Evolutionary conservation across 148 eudicot genomes (phyloP).

Genomic region (Selenicereus undatus): DNA sequence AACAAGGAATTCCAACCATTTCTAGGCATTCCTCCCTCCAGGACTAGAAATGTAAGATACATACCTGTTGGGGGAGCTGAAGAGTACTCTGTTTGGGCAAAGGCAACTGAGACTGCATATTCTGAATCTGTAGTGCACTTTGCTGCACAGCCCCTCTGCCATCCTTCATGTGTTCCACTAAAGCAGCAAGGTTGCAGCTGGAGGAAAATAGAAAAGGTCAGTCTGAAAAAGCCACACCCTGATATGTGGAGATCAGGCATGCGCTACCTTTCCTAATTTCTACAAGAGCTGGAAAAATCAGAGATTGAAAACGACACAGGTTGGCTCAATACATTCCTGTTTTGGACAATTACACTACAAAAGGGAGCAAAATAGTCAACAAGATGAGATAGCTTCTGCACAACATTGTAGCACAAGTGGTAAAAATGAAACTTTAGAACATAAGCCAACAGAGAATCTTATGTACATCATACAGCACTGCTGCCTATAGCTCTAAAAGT

Average conservation of each 20-base stretch:
- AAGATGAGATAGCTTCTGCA: neutral
- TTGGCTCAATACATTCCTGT: too few species aligned
- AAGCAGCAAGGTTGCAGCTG: conserved; percentile 61
- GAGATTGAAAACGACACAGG: neutral
- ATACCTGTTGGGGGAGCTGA: conserved; percentile 77
- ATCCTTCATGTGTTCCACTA: conserved; percentile 73
- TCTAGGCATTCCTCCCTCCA: neutral
- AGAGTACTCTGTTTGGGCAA: conserved; percentile 54
- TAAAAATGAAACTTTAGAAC: neutral
- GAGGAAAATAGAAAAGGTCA: conserved; percentile 19
- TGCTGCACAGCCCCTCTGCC: conserved; percentile 53
- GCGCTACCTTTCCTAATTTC: neutral
- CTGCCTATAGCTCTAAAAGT: neutral
- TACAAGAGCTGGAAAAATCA: neutral
- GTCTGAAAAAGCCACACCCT: neutral
- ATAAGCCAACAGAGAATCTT: neutral
- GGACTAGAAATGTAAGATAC: conserved; percentile 2
- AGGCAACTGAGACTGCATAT: conserved; percentile 60
- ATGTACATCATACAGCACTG: neutral
- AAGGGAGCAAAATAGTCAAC: neutral
- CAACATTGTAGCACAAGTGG: neutral
- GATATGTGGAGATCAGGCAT: conserved; percentile 1
- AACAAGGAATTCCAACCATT: neutral
- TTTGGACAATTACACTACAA: neutral
- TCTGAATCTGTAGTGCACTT: conserved; percentile 56